Conservation (phyloP, 2,329 filamentous ascomycete species). For the Sclerotinia sclerotiorum region DNA sequence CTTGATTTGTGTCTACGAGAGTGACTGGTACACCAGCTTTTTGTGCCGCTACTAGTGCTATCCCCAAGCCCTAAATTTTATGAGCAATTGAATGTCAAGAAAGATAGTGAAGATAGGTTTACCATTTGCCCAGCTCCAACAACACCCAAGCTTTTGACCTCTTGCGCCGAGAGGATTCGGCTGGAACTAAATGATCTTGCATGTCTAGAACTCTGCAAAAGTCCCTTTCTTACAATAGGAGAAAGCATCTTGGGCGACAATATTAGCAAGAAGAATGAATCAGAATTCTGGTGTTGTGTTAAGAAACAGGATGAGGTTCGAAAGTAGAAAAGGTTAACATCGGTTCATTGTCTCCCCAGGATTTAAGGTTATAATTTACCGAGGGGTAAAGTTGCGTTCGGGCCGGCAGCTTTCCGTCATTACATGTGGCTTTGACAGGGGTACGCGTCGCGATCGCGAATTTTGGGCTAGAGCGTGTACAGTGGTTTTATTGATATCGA, state of each 20-base stretch:
- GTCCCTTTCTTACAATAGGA: conserved; percentile 33
- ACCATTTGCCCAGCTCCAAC: conserved; percentile 97
- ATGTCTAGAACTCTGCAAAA: conserved; percentile 32
- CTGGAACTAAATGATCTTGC: conserved; percentile 68
- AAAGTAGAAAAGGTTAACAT: conserved; percentile 7
- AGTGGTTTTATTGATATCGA: conserved; percentile 26
- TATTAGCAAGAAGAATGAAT: background rate
- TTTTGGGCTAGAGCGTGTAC: conserved; percentile 28
- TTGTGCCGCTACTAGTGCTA: conserved; percentile 88
- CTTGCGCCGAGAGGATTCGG: conserved; percentile 58
- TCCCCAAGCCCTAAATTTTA: conserved; percentile 74
- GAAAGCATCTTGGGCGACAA: conserved; percentile 34
- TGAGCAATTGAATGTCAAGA: conserved; percentile 4
- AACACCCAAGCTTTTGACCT: conserved; percentile 86
- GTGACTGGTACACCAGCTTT: conserved; percentile 81
- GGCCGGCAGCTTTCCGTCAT: conserved; percentile 3
- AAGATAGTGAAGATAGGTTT: conserved; percentile 28
- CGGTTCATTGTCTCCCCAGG: conserved; percentile 15
- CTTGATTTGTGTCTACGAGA: conserved; percentile 79
- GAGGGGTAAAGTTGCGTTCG: conserved; percentile 19
- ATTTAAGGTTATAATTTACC: conserved; percentile 4
- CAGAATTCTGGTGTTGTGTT: background rate
- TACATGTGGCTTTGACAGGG: conserved; percentile 21
- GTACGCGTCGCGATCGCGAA: conserved; percentile 21
- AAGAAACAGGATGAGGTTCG: background rate